phyloP scores from a whole-genome alignment of 1,139 yeast species.

The Zygoascus sp. region DNA sequence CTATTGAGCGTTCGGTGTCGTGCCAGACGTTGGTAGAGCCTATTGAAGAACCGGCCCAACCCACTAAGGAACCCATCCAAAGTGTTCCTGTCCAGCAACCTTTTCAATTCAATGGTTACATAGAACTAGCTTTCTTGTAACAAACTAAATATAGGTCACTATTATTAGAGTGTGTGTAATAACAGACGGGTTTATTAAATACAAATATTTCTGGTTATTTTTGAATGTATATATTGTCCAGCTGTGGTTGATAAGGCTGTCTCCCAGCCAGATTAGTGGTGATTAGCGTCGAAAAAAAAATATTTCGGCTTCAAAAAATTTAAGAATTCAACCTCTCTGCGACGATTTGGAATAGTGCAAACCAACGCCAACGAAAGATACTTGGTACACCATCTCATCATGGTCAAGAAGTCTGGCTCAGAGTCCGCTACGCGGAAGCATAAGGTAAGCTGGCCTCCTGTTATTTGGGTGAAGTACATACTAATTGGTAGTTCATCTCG shows the following conservation, averaged over 20 bases:
- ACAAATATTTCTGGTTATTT: too few relatives aligned
- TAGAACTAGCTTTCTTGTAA: slow-evolving; percentile 8
- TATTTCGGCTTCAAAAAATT: not conserved
- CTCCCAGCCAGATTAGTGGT: too few relatives aligned
- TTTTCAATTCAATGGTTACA: slow-evolving; percentile 3
- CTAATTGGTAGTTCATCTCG: slow-evolving; percentile 47
- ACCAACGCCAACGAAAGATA: not conserved
- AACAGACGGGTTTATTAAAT: too few relatives aligned
- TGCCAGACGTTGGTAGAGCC: slow-evolving; percentile 7
- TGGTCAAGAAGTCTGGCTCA: slow-evolving; percentile 20
- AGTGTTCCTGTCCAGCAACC: not conserved
- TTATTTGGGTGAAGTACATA: not conserved
- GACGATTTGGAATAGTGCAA: not conserved
- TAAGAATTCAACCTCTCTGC: not conserved
- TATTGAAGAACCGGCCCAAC: not conserved
- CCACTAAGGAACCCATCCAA: not conserved
- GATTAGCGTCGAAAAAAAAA: not conserved
- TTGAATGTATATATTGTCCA: too few relatives aligned
- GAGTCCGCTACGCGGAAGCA: slow-evolving; percentile 22
- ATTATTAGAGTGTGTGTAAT: too few relatives aligned
- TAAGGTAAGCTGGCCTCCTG: slow-evolving; percentile 17
- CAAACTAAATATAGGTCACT: too few relatives aligned
- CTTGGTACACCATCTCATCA: not conserved
- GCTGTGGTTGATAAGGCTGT: too few relatives aligned
- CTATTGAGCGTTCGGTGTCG: slow-evolving; percentile 7